A percentile compares a stretch with the other conserved stretches of the same genome.
phyloP scores from a whole-genome alignment of 1,139 yeast genomes.

The Arxiozyma bovina region DNA sequence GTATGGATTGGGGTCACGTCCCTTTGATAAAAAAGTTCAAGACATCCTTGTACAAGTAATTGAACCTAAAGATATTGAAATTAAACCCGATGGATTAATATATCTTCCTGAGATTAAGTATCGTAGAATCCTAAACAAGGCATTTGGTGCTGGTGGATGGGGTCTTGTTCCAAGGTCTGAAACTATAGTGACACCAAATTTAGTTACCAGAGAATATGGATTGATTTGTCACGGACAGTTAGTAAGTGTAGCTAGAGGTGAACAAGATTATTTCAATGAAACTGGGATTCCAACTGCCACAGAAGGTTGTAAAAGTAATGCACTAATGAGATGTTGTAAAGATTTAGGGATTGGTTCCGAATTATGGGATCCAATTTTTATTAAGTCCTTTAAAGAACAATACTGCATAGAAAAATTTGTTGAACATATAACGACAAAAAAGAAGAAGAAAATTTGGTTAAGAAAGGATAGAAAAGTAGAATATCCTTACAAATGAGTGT shows the following conservation, averaged over 20 bases:
- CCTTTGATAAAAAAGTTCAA: constrained; percentile 57
- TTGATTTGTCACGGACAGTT: constrained; percentile 78
- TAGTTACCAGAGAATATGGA: constrained; percentile 83
- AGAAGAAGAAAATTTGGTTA: constrained; percentile 86
- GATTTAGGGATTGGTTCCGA: constrained; percentile 95
- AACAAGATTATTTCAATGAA: constrained; percentile 83
- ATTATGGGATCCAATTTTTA: constrained; percentile 91
- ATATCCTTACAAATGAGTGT: constrained; percentile 59
- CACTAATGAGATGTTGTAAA: constrained; percentile 95
- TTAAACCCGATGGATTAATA: constrained; percentile 88
- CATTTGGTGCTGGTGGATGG: constrained; percentile 99
- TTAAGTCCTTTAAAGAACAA: constrained; percentile 65
- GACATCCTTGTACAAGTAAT: constrained; percentile 53
- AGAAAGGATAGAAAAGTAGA: constrained; percentile 70
- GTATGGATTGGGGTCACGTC: constrained; percentile 71
- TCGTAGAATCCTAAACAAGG: constrained; percentile 74
- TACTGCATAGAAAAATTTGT: constrained; percentile 79
- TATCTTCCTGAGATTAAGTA: constrained; percentile 93
- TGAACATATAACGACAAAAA: constrained; percentile 72
- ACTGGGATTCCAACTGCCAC: constrained; percentile 90
- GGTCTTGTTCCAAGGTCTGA: constrained; percentile 92
- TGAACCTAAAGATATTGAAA: constrained; percentile 67
- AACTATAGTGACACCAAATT: constrained; percentile 55
- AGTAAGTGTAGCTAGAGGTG: constrained; percentile 91
- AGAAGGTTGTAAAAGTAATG: constrained; percentile 95